Percentiles rank a stretch among this genome's conserved stretches.
Conservation (phyloP, 768 basidiomycete species). For the Amanita muscaria region DNA sequence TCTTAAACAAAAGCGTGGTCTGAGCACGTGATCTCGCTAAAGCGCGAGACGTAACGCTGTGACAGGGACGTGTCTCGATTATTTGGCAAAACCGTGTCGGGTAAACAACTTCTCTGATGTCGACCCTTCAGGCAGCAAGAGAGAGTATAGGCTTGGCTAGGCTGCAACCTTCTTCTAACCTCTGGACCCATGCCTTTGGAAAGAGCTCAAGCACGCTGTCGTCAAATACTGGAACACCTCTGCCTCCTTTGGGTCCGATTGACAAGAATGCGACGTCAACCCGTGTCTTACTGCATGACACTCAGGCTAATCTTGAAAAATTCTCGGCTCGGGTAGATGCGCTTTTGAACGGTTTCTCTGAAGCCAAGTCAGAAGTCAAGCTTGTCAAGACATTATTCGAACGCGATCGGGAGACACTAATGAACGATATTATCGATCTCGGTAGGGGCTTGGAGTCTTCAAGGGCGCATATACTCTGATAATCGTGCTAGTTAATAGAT, state of each 20-base stretch:
- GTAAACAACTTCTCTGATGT: too few species aligned
- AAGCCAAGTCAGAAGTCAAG: conserved; percentile 44
- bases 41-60: conserved; percentile 16
- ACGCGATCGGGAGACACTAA: conserved; percentile 46
- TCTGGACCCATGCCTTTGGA: conserved; percentile 53
- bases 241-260: conserved; percentile 39
- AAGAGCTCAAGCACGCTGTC: conserved; percentile 20
- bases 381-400: conserved; percentile 50
- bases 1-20: neutral
- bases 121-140: conserved; percentile 2
- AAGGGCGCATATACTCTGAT: too few species aligned
- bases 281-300: conserved; percentile 66
- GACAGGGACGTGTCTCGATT: conserved; percentile 6
- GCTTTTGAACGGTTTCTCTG: conserved; percentile 42
- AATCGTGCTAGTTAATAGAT: conserved; percentile 58
- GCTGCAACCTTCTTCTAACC: conserved; percentile 25
- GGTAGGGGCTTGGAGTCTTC: too few species aligned
- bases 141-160: conserved; percentile 13
- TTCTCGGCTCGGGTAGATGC: conserved; percentile 50
- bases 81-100: conserved; percentile 3
- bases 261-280: conserved; percentile 66
- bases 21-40: conserved; percentile 7
- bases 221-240: conserved; percentile 13
- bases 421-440: conserved; percentile 46
- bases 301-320: conserved; percentile 60